Evolutionary conservation across 1,284 basidiomycete genomes (phyloP), one percentile per base, ranked within the genome.

Genomic region (Uromyces viciae-fabae): DNA sequence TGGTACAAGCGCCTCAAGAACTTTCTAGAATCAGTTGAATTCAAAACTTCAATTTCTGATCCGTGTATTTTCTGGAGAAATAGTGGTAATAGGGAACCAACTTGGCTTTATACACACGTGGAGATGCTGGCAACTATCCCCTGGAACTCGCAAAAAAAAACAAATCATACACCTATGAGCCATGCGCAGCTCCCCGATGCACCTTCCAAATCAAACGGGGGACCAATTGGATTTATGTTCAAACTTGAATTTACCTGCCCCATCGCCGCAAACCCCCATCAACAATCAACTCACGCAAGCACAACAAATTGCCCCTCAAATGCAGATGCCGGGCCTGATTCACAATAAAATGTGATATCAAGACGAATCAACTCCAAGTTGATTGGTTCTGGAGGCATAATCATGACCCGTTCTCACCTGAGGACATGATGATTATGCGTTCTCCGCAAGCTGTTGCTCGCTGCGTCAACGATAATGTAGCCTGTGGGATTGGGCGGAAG

Each of bases 181-280:
- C 15, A 17, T 19, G 22, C n/a, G 28, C n/a, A 28, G 36, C 2
- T 28, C 56, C 3, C 8, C 14, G 2, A 4, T 3, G 11, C n/a
- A 11, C n/a, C 17, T 28, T 60, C 22, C 22, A 4, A n/a, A 60
- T 28, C 56, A 11, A n/a, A n/a, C n/a, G n/a, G n/a, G n/a, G n/a
- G n/a, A n/a, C n/a, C n/a, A n/a, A n/a, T n/a, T n/a, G n/a, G n/a
- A n/a, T 33, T 60, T 33, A 8, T 33, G 8, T 66, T 66, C 62
- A 66, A 66, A 33, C 36, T 66, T 40, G 62, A 66, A 42, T 66
- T n/a, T 22, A 40, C 25, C 22, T 66, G 62, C 38, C 62, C 62
- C 28, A 42, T 42, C 15, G 38, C 28, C 38, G 62, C 5, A 7
- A 19, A 9, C 7, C 17, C 17, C 7, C 40, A 42, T n/a, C 33